Evolutionary conservation across 805 yeast genomes (phyloP).

Genomic region (Osmozyma mogii): DNA sequence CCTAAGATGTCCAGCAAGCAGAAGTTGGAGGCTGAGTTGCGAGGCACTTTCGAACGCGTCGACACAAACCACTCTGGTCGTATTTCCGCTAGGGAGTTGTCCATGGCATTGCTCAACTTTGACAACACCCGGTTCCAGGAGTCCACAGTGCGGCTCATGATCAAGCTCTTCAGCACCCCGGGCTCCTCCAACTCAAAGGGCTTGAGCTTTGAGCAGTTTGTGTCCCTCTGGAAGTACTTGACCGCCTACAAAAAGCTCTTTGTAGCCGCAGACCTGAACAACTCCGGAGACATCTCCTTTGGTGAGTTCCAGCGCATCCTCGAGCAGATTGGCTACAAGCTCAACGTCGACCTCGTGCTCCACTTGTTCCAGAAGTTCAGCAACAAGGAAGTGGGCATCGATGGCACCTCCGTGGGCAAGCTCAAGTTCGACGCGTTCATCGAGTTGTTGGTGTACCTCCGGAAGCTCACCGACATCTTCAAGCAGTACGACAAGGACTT

Average conservation of each 20-base stretch:
- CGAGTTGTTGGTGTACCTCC: slow-evolving; percentile 68
- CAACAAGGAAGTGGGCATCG: slow-evolving; percentile 22
- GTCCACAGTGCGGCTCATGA: slow-evolving; percentile 54
- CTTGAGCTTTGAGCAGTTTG: slow-evolving; percentile 51
- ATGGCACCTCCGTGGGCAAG: slow-evolving; percentile 26
- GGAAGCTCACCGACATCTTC: slow-evolving; percentile 71
- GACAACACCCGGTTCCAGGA: slow-evolving; percentile 57
- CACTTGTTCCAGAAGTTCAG: slow-evolving; percentile 53
- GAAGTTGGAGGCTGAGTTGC: slow-evolving; percentile 39
- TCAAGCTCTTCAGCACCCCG: slow-evolving; percentile 45
- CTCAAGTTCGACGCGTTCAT: slow-evolving; percentile 77
- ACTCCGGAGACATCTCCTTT: slow-evolving; percentile 52
- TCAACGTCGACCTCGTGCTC: slow-evolving; percentile 48
- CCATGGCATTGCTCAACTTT: slow-evolving; percentile 51
- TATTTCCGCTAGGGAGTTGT: slow-evolving; percentile 50
- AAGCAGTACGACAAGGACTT: slow-evolving; percentile 68
- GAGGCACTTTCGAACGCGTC: slow-evolving; percentile 45
- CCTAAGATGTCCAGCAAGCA: slow-evolving; percentile 25
- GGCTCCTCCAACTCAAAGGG: slow-evolving; percentile 13
- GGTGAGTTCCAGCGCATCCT: slow-evolving; percentile 58
- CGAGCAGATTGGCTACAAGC: slow-evolving; percentile 57
- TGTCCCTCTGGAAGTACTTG: slow-evolving; percentile 60
- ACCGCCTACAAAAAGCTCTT: slow-evolving; percentile 61
- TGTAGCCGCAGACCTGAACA: slow-evolving; percentile 51
- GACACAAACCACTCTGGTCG: slow-evolving; percentile 48